These are phyloP conservation scores for Aspergillus ochraceus DNA, from an alignment of 2,329 filamentous ascomycete genomes.

Conservation along the genomic window DNA sequence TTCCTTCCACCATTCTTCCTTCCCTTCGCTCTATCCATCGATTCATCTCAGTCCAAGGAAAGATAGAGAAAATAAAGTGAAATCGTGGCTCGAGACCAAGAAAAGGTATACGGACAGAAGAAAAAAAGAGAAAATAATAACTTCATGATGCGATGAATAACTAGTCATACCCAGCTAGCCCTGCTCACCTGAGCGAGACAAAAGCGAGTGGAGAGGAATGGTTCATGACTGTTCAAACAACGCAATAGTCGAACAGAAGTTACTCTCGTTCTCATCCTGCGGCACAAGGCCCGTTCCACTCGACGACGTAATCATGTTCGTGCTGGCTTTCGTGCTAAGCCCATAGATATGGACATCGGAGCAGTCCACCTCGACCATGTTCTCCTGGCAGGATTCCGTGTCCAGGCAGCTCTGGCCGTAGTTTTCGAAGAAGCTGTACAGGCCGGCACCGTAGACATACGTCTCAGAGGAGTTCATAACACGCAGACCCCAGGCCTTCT, in stretches of 20 bases:
- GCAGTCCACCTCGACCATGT: conserved; percentile 73
- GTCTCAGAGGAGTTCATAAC: conserved; percentile 67
- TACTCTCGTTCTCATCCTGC: conserved; percentile 42
- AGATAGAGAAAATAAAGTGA: not conserved
- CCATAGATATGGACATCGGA: conserved; percentile 65
- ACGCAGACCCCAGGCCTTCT: conserved; percentile 76
- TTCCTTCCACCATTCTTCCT: no score
- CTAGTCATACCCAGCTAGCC: no score
- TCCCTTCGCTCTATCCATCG: no score
- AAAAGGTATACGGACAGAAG: no score
- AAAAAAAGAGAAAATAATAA: not conserved
- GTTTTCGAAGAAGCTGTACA: conserved; percentile 84
- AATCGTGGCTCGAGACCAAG: not conserved
- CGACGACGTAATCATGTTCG: conserved; percentile 66
- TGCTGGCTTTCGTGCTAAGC: conserved; percentile 71
- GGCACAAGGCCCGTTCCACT: conserved; percentile 36
- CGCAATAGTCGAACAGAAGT: conserved; percentile 47
- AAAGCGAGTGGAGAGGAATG: not conserved
- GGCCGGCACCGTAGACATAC: conserved; percentile 69
- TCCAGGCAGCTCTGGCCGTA: conserved; percentile 70
- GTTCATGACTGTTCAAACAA: conserved; percentile 38
- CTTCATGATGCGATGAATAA: not conserved
- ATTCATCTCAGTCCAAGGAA: not conserved
- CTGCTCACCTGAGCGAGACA: no score
- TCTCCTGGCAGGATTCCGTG: conserved; percentile 70